Base-by-base conservation (phyloP, 495 filamentous ascomycete genomes). In the Chaetomium cochliodes region DNA sequence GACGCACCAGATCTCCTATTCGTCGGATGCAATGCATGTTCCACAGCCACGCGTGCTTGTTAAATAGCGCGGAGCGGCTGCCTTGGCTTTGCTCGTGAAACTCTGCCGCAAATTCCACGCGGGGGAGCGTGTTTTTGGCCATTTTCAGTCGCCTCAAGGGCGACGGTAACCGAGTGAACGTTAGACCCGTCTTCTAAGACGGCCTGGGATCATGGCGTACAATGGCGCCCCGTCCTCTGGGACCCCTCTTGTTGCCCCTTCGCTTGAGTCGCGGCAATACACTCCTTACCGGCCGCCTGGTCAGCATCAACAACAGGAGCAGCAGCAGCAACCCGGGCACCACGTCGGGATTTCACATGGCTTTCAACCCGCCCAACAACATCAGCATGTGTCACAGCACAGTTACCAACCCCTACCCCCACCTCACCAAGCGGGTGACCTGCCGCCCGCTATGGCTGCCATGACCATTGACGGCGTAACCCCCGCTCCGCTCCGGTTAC, bases 321-420 rank as follows among this genome's bases (percentile, higher is more conserved):
- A 70, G 26, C 70, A 67, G 13, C 70, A 73, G 50, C 71, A 68
- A 8, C 26, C 30, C 11, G 50, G 41, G 53, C 64, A 62, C 56
- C 67, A 16, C 25, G 47, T 5, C 67, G 49, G 37, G 50, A 11
- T 23, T 12, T 16, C 46, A 16, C n/a, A 33, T 49, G 57, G 42
- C 33, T 41, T 20, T 18, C 53, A 56, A 23, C 39, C 2, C 9
- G 4, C 5, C 13, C 51, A 60, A 42, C 28, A 49, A 16, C 1
- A 54, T 6, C 59, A 62, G 44, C 39, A 60, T 5, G 2, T 25
- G 12, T 7, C 20, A 16, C 30, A 16, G 20, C 12, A 41, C 7
- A 22, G 28, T 5, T 44, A 62, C 39, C 60, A 63, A 41, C 60
- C 60, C 11, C 51, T 53, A n/a, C 37, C 49, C 5, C 46, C 59